These are phyloP conservation scores for Dentipellis sp. DNA, from an alignment of 768 basidiomycete genomes.

Conservation along the genomic window DNA sequence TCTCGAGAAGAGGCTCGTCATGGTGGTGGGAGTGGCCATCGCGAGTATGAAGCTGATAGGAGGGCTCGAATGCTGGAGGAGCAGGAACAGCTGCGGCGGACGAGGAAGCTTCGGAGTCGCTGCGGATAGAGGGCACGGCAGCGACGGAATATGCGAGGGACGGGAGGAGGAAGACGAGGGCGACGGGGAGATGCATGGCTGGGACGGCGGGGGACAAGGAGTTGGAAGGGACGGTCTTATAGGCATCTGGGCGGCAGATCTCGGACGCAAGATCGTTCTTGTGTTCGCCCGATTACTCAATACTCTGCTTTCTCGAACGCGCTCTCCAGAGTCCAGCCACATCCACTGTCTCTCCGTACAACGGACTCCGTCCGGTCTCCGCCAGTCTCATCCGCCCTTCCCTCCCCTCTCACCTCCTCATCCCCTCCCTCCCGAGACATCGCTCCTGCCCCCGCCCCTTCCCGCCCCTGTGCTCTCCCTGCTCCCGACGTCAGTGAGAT, in stretches of 20 bases:
- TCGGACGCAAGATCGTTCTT: conserved; percentile 1
- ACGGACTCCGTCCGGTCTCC: neutral
- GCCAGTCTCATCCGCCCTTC: neutral
- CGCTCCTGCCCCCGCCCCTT: too few relatives aligned
- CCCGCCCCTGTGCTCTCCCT: too few relatives aligned
- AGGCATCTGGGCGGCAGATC: conserved; percentile 10
- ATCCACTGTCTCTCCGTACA: neutral
- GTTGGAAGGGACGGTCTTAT: conserved; percentile 3
- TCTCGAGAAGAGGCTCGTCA: conserved; percentile 40
- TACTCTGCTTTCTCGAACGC: neutral
- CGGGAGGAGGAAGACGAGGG: conserved; percentile 5
- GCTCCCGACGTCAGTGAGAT: too few relatives aligned
- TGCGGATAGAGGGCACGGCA: conserved; percentile 8
- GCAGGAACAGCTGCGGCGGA: neutral
- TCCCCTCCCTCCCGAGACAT: too few relatives aligned
- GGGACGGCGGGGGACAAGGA: neutral
- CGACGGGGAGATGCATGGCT: conserved; percentile 12
- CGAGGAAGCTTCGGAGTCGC: conserved; percentile 15
- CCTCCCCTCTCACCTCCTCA: too few relatives aligned
- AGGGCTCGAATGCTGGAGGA: neutral
- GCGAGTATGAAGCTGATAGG: conserved; percentile 12
- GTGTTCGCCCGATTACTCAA: neutral
- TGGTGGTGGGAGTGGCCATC: conserved; percentile 38
- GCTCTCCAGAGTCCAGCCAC: neutral
- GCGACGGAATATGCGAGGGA: conserved; percentile 12